These are phyloP conservation scores for Achlya hypogyna DNA, from an alignment of 352 stramenopile genomes.

Conservation along the genomic window DNA sequence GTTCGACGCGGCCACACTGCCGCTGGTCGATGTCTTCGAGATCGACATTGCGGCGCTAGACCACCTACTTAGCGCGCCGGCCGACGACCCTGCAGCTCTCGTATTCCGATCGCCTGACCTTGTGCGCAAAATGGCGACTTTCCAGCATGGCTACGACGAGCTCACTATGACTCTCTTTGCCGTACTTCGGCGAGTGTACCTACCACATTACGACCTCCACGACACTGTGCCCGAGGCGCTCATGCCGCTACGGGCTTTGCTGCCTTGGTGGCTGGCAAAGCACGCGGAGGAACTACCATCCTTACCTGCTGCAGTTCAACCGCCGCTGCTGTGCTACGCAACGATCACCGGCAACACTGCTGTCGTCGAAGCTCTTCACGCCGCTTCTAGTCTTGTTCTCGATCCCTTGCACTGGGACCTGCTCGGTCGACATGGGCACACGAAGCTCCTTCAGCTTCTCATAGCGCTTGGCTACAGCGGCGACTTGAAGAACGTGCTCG, in stretches of 20 bases:
- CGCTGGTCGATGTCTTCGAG: not conserved
- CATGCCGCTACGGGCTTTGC: not conserved
- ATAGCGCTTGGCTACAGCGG: not conserved
- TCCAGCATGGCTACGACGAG: not conserved
- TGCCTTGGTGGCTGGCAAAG: not conserved
- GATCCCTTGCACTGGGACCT: not conserved
- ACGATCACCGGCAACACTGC: not conserved
- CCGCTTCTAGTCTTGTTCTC: not conserved
- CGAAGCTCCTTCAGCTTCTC: not conserved
- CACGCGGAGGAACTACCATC: not conserved
- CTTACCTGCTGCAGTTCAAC: not conserved
- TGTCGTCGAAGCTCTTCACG: not conserved
- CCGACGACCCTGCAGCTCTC: not conserved
- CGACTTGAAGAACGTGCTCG: not conserved
- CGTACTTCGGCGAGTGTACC: not conserved
- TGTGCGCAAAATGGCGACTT: not conserved
- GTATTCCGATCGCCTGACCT: not conserved
- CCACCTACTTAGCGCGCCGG: not conserved
- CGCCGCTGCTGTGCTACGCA: not conserved
- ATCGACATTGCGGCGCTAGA: slow-evolving; percentile 3
- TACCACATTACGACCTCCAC: slow-evolving; percentile 1
- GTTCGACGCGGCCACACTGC: not conserved
- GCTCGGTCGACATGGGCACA: not conserved
- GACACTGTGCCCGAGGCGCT: not conserved
- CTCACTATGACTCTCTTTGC: not conserved